Evolutionary conservation across 768 basidiomycete species (phyloP).

Genomic region (Suillus subalutaceus): DNA sequence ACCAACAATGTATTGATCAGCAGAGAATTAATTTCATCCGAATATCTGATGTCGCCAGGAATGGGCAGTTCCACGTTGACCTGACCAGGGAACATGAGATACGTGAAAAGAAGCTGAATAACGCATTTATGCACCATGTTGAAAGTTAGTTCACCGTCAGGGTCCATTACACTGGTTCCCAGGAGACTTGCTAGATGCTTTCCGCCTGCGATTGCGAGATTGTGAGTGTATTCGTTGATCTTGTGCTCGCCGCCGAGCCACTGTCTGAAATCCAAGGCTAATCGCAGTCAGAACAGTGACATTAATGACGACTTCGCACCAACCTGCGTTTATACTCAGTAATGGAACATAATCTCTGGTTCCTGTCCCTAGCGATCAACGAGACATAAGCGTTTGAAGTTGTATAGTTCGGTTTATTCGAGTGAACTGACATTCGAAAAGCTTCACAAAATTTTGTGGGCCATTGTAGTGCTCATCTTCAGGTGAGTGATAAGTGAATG

Average conservation of each 20-base stretch:
- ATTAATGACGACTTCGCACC: constrained; percentile 12
- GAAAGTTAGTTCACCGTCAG: constrained; percentile 58
- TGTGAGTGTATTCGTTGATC: constrained; percentile 72
- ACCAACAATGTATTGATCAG: constrained; percentile 23
- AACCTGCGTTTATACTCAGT: constrained; percentile 58
- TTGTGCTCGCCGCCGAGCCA: constrained; percentile 75
- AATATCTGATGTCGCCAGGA: constrained; percentile 26
- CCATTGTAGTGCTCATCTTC: constrained; percentile 34
- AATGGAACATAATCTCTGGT: constrained; percentile 59
- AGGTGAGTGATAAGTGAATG: constrained; percentile 53
- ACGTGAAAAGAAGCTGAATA: constrained; percentile 20
- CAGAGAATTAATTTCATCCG: constrained; percentile 19
- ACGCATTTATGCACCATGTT: constrained; percentile 57
- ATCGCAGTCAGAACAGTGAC: constrained; percentile 10
- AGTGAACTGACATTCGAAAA: constrained; percentile 44
- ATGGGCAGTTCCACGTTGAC: constrained; percentile 46
- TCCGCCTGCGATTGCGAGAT: constrained; percentile 70
- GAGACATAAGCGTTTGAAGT: background rate
- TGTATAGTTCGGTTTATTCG: background rate
- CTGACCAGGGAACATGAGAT: constrained; percentile 20
- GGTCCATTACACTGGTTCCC: constrained; percentile 66
- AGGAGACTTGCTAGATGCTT: constrained; percentile 58
- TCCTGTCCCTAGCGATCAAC: constrained; percentile 54
- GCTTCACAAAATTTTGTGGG: constrained; percentile 46
- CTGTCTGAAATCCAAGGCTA: constrained; percentile 73